Evolutionary conservation across 345 rosid species (phyloP), one percentile per base, ranked within the genome.

Genomic region (Gossypium arboreum): DNA sequence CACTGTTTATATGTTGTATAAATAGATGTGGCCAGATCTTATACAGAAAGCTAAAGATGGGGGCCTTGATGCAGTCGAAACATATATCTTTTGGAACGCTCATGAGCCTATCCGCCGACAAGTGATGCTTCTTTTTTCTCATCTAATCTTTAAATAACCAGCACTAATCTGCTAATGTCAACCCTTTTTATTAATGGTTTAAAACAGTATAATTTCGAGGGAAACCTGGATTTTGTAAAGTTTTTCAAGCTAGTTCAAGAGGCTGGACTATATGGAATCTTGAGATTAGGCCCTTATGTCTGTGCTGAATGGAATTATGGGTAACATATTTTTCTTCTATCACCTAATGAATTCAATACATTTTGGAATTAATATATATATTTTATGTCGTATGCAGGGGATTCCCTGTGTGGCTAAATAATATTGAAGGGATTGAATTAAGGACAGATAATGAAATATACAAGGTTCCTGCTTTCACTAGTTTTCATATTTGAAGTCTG

Each of bases 281-380:
- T 87, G 52, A 85, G 89, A 17, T 85, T 89, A 18, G 88, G 93
- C 39, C 88, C 88, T 58, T 86, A 86, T 9, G 83, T 78, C n/a
- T 86, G 88, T 44, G 88, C 85, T 0, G 89, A 87, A 72, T 87
- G 93, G 93, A 89, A 84, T 39, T 87, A 82, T 15, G 91, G 92
- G 92, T 88, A 76, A 75, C 13, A 20, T 57, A 12, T 10, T 22
- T 13, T 44, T 39, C 50, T 18, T 18, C 15, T n/a, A 18, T 15
- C 7, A 7, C 15, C 15, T 12, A 6, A 15, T 16, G 41, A 34
- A 34, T 34, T 34, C 7, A 34, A 34, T 34, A 6, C 5, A 34
- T 1, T 12, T 18, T 17, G 22, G 9, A 9, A 4, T 41, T 45
- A n/a, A 18, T 63, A 2, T n/a, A 34, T 34, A 34, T 34, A 57